These are phyloP conservation scores for Nematocida minor DNA, from an alignment of 371 early-diverging fungal species.

Conservation along the genomic window DNA sequence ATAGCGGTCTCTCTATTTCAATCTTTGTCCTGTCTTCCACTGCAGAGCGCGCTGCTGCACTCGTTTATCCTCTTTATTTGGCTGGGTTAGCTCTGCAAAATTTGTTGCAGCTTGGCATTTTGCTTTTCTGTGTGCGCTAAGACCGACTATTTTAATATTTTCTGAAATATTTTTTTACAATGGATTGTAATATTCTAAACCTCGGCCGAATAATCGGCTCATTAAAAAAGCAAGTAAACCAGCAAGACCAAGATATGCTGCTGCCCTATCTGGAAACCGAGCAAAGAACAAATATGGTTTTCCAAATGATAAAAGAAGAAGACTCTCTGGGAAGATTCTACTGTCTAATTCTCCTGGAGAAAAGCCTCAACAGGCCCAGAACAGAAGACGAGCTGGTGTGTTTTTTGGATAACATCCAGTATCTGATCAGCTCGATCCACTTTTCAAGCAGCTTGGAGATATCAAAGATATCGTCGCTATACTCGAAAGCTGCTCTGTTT, in stretches of 20 bases:
- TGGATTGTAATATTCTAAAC: slow-evolving; percentile 5
- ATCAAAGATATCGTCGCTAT: slow-evolving; percentile 24
- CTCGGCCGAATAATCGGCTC: neutral
- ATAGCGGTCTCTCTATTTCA: too few relatives aligned
- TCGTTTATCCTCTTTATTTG: too few relatives aligned
- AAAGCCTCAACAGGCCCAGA: neutral
- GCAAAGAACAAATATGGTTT: neutral
- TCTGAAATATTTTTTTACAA: slow-evolving; percentile 10
- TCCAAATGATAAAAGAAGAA: slow-evolving; percentile 12
- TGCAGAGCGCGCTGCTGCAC: too few relatives aligned
- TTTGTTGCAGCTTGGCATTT: neutral
- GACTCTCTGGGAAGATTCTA: slow-evolving; percentile 38
- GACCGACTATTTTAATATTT: neutral
- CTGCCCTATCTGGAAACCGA: slow-evolving; percentile 12
- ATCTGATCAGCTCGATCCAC: neutral
- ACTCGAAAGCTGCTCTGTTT: slow-evolving; percentile 58
- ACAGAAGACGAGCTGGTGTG: slow-evolving; percentile 20
- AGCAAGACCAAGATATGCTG: neutral
- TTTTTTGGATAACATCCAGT: slow-evolving; percentile 14
- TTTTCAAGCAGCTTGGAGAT: neutral
- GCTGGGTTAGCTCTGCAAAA: too few relatives aligned
- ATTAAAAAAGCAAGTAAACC: neutral
- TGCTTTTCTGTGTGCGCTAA: neutral
- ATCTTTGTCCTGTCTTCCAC: too few relatives aligned
- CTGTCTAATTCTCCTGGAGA: slow-evolving; percentile 37